Conservation (phyloP, 2,329 filamentous ascomycete genomes). For the Fusarium sp. region DNA sequence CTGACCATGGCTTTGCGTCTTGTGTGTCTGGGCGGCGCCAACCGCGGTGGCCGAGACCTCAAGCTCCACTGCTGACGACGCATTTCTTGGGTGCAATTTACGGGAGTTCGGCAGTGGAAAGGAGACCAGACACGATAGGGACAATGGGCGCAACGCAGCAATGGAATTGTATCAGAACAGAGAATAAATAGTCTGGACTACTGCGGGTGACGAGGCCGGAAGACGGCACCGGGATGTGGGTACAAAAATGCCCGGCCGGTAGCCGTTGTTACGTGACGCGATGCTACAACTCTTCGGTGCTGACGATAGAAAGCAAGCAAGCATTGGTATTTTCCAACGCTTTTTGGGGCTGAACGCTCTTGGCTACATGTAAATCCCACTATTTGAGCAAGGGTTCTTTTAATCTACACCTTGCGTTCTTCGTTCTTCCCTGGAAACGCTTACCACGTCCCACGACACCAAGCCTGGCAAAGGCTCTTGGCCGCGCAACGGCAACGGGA, state of each 20-base stretch:
- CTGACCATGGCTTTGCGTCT: slow-evolving; percentile 11
- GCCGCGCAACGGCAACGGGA: slow-evolving; percentile 27
- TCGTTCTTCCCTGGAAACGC: slow-evolving; percentile 4
- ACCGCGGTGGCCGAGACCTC: slow-evolving; percentile 9
- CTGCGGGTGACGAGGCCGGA: slow-evolving; percentile 35
- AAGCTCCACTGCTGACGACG: slow-evolving; percentile 43
- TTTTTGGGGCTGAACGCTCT: slow-evolving; percentile 4
- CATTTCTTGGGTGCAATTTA: slow-evolving; percentile 37
- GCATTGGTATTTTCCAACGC: background rate
- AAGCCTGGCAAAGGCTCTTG: slow-evolving; percentile 24
- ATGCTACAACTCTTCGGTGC: background rate
- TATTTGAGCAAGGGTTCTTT: slow-evolving; percentile 12
- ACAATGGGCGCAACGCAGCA: background rate
- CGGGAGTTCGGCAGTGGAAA: slow-evolving; percentile 8
- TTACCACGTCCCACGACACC: slow-evolving; percentile 33
- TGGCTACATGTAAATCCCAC: slow-evolving; percentile 28
- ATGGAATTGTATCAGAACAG: background rate
- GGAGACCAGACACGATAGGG: background rate
- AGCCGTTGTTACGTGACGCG: slow-evolving; percentile 19
- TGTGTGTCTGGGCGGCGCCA: slow-evolving; percentile 16
- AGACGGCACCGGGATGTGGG: slow-evolving; percentile 44
- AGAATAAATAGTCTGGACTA: slow-evolving; percentile 6
- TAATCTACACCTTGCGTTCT: slow-evolving; percentile 4
- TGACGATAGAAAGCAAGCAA: slow-evolving; percentile 8
- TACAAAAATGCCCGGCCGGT: slow-evolving; percentile 11